Evolutionary conservation across 305 asterid genomes (phyloP).

Genomic region (Fraxinus latifolia): DNA sequence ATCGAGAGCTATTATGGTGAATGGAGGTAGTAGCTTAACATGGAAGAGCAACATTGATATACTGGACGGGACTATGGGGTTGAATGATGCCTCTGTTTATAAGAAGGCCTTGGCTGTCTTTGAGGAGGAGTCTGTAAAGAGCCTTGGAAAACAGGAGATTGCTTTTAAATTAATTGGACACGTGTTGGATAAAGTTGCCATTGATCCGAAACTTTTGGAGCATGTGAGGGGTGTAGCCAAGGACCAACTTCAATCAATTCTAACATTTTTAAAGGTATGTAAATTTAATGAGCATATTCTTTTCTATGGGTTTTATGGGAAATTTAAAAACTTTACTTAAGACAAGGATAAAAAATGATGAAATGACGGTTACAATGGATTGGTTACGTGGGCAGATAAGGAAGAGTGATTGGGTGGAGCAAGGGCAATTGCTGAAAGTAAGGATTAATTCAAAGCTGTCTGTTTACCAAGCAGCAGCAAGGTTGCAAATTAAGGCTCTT

Average conservation of each 20-base stretch:
- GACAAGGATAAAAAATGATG: conserved; percentile 5
- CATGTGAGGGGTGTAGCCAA: conserved; percentile 74
- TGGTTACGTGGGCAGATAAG: conserved; percentile 60
- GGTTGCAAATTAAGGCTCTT: conserved; percentile 69
- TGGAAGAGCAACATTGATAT: conserved; percentile 73
- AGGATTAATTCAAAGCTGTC: conserved; percentile 80
- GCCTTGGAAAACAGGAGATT: conserved; percentile 79
- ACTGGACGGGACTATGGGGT: conserved; percentile 37
- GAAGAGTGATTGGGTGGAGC: conserved; percentile 92
- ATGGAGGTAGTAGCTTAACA: conserved; percentile 48
- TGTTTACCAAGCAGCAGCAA: conserved; percentile 83
- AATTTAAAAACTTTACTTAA: conserved; percentile 15
- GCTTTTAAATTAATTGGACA: conserved; percentile 69
- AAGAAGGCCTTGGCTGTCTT: conserved; percentile 50
- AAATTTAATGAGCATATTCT: conserved; percentile 2
- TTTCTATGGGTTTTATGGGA: conserved; percentile 8
- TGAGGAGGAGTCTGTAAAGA: conserved; percentile 72
- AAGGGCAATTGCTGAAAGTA: conserved; percentile 78
- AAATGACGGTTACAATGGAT: conserved; percentile 23
- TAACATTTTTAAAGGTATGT: conserved; percentile 71
- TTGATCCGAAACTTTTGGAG: conserved; percentile 68
- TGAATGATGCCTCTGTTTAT: conserved; percentile 32
- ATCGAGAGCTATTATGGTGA: conserved; percentile 34
- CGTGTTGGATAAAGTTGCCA: conserved; percentile 50
- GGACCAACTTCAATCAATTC: conserved; percentile 72